Percentiles rank a stretch among this genome's conserved stretches.
Conservation (phyloP, 352 stramenopile species). For the Phytophthora tubulina region DNA sequence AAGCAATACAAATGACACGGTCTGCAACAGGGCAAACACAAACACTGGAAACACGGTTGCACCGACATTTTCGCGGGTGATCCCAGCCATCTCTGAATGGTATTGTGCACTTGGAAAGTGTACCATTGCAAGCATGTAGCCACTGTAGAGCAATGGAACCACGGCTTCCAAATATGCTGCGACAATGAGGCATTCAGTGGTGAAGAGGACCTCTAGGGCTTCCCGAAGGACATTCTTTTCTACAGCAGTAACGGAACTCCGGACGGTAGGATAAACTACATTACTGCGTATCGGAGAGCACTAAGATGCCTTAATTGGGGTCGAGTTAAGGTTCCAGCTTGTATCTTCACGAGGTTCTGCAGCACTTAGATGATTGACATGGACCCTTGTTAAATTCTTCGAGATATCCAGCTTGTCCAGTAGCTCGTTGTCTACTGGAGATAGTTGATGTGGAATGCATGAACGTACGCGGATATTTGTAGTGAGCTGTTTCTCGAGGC, state of each 20-base stretch:
- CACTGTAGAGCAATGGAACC: slow-evolving; percentile 40
- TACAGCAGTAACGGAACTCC: background rate
- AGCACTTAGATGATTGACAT: no score
- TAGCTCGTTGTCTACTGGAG: background rate
- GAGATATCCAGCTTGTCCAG: slow-evolving; percentile 1
- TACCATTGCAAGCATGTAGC: slow-evolving; percentile 19
- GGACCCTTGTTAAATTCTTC: background rate
- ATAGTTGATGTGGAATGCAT: slow-evolving; percentile 1
- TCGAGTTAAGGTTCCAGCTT: background rate
- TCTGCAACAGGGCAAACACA: slow-evolving; percentile 27
- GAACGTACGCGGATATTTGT: slow-evolving; percentile 3
- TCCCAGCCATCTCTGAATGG: slow-evolving; percentile 10
- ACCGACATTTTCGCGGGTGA: background rate
- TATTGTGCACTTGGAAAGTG: slow-evolving; percentile 28
- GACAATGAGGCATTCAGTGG: slow-evolving; percentile 40
- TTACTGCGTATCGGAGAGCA: background rate
- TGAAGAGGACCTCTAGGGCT: slow-evolving; percentile 27
- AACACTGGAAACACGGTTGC: slow-evolving; percentile 11
- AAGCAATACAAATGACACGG: slow-evolving; percentile 28
- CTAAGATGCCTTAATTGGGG: background rate
- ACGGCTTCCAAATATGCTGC: slow-evolving; percentile 47
- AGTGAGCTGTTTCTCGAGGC: background rate
- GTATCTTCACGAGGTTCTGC: background rate
- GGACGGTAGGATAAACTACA: background rate
- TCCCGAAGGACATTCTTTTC: slow-evolving; percentile 4